Conservation (phyloP, 495 filamentous ascomycete species). For the Lophiostoma macrostomum region DNA sequence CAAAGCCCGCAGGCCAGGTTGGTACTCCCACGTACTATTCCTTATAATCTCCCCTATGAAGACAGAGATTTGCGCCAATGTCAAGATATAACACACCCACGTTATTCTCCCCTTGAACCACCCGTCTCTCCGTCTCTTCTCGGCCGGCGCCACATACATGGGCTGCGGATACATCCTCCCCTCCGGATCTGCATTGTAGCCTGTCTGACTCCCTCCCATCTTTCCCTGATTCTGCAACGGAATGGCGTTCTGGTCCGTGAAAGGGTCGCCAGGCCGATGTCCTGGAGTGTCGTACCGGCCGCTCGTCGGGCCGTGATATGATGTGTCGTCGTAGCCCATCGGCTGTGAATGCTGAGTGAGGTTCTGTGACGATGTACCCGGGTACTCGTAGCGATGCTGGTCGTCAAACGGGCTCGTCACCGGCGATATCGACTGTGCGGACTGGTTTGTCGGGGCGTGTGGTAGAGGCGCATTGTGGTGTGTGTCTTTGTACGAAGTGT, state of each 20-base stretch:
- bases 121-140: slow-evolving; percentile 48
- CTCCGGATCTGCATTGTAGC: slow-evolving; percentile 36
- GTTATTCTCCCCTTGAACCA: slow-evolving; percentile 64
- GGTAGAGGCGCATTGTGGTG: slow-evolving; percentile 47
- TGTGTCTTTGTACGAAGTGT: slow-evolving; percentile 35
- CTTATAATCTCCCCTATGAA: slow-evolving; percentile 87
- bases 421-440: slow-evolving; percentile 24
- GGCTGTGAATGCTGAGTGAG: background rate
- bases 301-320: slow-evolving; percentile 52
- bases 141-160: slow-evolving; percentile 41
- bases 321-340: slow-evolving; percentile 23
- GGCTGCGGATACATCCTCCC: slow-evolving; percentile 41
- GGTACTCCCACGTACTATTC: slow-evolving; percentile 56
- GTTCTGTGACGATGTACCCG: slow-evolving; percentile 49
- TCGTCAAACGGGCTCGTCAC: slow-evolving; percentile 48
- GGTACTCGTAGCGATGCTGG: slow-evolving; percentile 57
- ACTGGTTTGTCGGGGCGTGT: slow-evolving; percentile 37
- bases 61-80: slow-evolving; percentile 72
- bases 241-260: slow-evolving; percentile 66
- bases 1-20: slow-evolving; percentile 30
- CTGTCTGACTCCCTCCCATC: slow-evolving; percentile 31
- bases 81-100: slow-evolving; percentile 79
- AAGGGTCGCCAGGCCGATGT: slow-evolving; percentile 46
- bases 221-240: slow-evolving; percentile 45
- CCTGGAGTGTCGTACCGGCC: slow-evolving; percentile 38